Conservation (phyloP, 2,329 filamentous ascomycete genomes). For the Huntiella abstrusa region DNA sequence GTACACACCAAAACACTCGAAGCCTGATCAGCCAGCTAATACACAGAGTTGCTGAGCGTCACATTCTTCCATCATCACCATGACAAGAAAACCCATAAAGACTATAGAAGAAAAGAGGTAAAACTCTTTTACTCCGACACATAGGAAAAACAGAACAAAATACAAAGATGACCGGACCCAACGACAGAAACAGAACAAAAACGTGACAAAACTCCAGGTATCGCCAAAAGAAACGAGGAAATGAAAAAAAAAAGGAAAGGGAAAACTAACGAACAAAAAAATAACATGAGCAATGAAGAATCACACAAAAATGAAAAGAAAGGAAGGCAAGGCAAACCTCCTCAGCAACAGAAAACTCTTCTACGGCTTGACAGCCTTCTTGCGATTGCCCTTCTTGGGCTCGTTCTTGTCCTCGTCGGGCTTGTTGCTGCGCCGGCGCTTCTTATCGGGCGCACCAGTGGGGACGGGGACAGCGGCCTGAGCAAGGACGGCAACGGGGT, state of each 20-base stretch:
- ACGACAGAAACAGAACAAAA: conserved; percentile 4
- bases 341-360: background rate
- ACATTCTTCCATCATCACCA: background rate
- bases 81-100: background rate
- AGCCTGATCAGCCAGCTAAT: background rate
- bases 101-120: background rate
- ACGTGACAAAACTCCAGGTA: conserved; percentile 9
- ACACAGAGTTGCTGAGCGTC: background rate
- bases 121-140: background rate
- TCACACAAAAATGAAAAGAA: background rate
- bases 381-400: conserved; percentile 39
- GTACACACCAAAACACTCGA: background rate
- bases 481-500: conserved; percentile 21
- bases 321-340: background rate
- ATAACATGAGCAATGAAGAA: background rate
- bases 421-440: conserved; percentile 40
- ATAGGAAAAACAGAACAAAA: conserved; percentile 1
- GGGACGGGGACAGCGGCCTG: conserved; percentile 21
- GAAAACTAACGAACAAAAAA: conserved; percentile 5
- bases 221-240: background rate
- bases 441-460: conserved; percentile 36
- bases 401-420: conserved; percentile 35
- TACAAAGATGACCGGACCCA: conserved; percentile 1
- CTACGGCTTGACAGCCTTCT: conserved; percentile 30
- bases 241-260: background rate